Evolutionary conservation across 2,329 filamentous ascomycete genomes (phyloP), one percentile per base, ranked within the genome.

Genomic region (Sporothrix mexicana): DNA sequence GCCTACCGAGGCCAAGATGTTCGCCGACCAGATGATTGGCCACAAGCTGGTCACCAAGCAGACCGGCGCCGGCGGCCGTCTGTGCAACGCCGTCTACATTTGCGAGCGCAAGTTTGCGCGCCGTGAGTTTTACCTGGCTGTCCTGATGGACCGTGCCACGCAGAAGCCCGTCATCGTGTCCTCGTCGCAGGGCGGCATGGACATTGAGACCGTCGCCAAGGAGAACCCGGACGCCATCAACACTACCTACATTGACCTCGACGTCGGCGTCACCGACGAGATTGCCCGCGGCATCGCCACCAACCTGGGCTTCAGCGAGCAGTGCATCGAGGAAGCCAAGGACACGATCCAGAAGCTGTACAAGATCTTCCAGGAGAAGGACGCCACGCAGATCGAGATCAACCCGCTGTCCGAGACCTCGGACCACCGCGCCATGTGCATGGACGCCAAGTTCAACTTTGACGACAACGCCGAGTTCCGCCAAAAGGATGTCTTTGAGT

Each of bases 11-110:
- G 96, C 96, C 81, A 93, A 94, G 88, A 97, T 98, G 91, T 97
- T 99, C 82, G 95, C 96, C 78, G 90, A 95, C 79, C 95, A 99
- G 88, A 99, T 99, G 96, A 98, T 99, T 84, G 96, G 96, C 81
- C 95, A 99, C 87, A 98, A 98, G 86, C 94, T 99, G 84, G 90
- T 99, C 85, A 99, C 96, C 84, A 99, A 99, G 91, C 96, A 99
- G 88, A 99, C 96, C 74, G 96, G 96, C 83, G 93, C 95, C 78
- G 89, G 85, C 79, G 96, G 96, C 81, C 94, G 96, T 83, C 90
- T 97, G 82, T 99, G 96, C 90, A 98, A 93, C 85, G 90, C 95
- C 76, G 96, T 99, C 82, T 98, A 97, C 88, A 98, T 99, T 82
- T 97, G 95, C 86, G 96, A 99, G 89, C 95, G 96, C 89, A 99